These are phyloP conservation scores for Cucurbita maxima DNA, from an alignment of 306 rosid genomes.

Conservation along the genomic window DNA sequence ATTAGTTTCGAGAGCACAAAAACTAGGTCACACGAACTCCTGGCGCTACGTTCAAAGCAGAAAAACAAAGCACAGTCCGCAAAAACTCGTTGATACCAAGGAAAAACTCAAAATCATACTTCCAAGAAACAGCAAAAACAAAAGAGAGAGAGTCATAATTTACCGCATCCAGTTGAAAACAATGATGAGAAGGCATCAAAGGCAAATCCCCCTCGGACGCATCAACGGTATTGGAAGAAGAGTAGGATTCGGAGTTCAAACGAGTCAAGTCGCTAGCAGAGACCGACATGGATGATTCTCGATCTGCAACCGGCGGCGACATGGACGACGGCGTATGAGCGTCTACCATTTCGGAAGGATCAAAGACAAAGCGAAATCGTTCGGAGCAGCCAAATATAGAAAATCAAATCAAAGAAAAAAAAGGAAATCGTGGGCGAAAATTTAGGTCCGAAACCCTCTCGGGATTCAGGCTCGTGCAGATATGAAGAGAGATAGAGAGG, in stretches of 20 bases:
- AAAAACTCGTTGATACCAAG: neutral
- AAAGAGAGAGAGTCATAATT: neutral
- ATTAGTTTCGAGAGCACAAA: neutral
- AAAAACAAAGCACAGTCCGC: neutral
- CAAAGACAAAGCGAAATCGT: neutral
- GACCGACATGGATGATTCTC: neutral
- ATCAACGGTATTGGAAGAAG: conserved; percentile 32
- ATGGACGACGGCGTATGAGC: conserved; percentile 4
- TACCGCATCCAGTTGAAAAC: conserved; percentile 22
- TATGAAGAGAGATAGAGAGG: neutral
- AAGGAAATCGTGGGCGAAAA: neutral
- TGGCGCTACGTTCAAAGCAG: neutral
- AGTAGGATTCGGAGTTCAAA: conserved; percentile 17
- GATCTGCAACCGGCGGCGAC: conserved; percentile 27
- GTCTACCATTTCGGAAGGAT: conserved; percentile 24
- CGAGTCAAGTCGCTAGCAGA: conserved; percentile 22
- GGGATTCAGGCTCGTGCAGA: conserved; percentile 1
- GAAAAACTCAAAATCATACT: neutral
- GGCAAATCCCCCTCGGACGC: conserved; percentile 7
- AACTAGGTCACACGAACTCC: neutral
- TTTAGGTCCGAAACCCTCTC: conserved; percentile 27
- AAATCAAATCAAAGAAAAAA: neutral
- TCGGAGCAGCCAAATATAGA: neutral
- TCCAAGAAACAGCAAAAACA: neutral
- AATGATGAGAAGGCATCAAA: conserved; percentile 3